phyloP scores from a whole-genome alignment of 164 flowering plant species.

The Warburgia ugandensis region DNA sequence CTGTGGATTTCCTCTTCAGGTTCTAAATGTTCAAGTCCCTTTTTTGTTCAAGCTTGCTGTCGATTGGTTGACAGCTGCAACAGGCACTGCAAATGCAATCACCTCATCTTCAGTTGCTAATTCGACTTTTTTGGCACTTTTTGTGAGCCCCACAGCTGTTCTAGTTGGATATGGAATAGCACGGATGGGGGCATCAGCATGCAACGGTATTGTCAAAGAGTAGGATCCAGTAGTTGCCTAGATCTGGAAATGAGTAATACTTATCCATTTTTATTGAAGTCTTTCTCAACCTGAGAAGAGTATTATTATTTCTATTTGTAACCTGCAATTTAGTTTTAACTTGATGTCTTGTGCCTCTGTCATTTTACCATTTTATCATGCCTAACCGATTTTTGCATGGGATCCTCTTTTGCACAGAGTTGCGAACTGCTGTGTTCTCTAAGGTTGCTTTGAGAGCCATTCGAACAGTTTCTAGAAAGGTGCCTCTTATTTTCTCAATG shows the following conservation, averaged over 20 bases:
- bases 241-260: not conserved
- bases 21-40: slow-evolving; percentile 95
- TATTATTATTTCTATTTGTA: no score
- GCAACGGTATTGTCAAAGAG: slow-evolving; percentile 53
- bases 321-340: not conserved
- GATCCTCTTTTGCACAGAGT: slow-evolving; percentile 35
- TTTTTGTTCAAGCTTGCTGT: slow-evolving; percentile 92
- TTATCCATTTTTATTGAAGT: no score
- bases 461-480: slow-evolving; percentile 86
- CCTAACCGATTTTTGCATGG: not conserved
- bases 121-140: slow-evolving; percentile 54
- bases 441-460: slow-evolving; percentile 93
- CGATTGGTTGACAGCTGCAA: slow-evolving; percentile 77
- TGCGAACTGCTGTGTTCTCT: slow-evolving; percentile 96
- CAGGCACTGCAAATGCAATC: slow-evolving; percentile 49
- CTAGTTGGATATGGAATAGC: slow-evolving; percentile 96
- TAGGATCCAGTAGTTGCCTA: not conserved
- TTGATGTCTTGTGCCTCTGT: not conserved
- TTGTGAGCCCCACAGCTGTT: slow-evolving; percentile 84
- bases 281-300: no score
- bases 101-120: slow-evolving; percentile 60
- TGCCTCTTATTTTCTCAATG: no score
- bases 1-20: slow-evolving; percentile 31
- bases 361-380: not conserved
- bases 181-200: slow-evolving; percentile 81